Evolutionary conservation across 352 stramenopile species (phyloP).

Genomic region (Pythium utonaiense): DNA sequence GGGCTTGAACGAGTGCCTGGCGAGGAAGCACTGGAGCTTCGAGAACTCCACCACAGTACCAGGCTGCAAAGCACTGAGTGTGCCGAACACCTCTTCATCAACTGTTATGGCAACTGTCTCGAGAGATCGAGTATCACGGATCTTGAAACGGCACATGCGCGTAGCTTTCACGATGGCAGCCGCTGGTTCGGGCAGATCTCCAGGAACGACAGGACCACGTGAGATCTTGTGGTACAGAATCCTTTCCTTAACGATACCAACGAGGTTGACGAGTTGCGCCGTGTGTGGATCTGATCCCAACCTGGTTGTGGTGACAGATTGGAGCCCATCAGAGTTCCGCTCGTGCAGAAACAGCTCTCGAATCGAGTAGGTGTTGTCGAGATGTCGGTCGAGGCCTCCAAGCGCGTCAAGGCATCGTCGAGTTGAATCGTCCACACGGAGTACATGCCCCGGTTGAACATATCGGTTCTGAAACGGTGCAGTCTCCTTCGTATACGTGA

Average conservation of each 20-base stretch:
- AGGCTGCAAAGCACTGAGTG: constrained; percentile 27
- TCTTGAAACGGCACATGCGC: constrained; percentile 21
- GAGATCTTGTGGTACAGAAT: constrained; percentile 9
- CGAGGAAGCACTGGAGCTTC: constrained; percentile 53
- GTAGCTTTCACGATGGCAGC: background rate
- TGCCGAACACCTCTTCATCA: constrained; percentile 41
- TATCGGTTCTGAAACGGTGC: too few relatives aligned
- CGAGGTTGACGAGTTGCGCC: constrained; percentile 15
- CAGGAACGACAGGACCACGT: background rate
- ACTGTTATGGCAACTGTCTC: constrained; percentile 49
- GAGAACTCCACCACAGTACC: constrained; percentile 44
- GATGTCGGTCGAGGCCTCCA: background rate
- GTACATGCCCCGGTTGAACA: background rate
- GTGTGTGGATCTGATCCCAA: constrained; percentile 7
- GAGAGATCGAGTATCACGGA: constrained; percentile 41
- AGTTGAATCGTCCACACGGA: background rate
- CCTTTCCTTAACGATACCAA: constrained; percentile 12
- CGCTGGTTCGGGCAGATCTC: background rate
- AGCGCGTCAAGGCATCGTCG: background rate
- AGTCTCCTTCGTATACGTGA: background rate
- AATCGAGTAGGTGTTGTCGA: background rate
- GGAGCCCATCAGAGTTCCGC: background rate
- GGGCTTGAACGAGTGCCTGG: constrained; percentile 54
- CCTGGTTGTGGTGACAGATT: background rate
- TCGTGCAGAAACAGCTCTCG: constrained; percentile 15